phyloP scores from a whole-genome alignment of 2,329 filamentous ascomycete species.

The Ophiocordyceps camponoti-rufipedis region DNA sequence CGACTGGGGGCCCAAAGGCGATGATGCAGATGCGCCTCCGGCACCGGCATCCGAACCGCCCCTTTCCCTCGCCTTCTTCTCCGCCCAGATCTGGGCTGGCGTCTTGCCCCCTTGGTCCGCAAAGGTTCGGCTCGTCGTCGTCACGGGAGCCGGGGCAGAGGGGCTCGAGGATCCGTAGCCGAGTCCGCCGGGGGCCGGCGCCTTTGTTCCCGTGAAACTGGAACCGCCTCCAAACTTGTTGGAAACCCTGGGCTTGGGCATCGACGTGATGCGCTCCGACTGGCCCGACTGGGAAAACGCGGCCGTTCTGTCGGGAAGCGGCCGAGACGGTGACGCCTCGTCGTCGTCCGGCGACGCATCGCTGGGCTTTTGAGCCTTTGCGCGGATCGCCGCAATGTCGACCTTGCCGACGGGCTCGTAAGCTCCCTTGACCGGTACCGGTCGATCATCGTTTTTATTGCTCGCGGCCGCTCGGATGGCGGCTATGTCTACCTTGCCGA shows the following conservation, averaged over 20 bases:
- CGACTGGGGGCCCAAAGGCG: slow-evolving; percentile 45
- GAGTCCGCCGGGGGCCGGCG: slow-evolving; percentile 55
- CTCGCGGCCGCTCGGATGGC: slow-evolving; percentile 64
- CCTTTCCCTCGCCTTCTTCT: slow-evolving; percentile 78
- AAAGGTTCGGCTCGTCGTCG: slow-evolving; percentile 77
- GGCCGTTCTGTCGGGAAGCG: slow-evolving; percentile 57
- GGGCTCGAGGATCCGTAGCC: slow-evolving; percentile 43
- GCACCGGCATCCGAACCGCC: slow-evolving; percentile 22
- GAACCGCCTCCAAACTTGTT: slow-evolving; percentile 66
- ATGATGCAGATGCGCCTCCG: slow-evolving; percentile 25
- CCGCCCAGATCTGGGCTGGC: slow-evolving; percentile 89
- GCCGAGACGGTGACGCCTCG: slow-evolving; percentile 27
- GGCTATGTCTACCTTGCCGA: slow-evolving; percentile 95
- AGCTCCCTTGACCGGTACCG: slow-evolving; percentile 71
- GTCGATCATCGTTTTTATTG: slow-evolving; percentile 57
- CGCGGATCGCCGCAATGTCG: slow-evolving; percentile 85
- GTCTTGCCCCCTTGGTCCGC: slow-evolving; percentile 92
- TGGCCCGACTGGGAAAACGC: slow-evolving; percentile 44
- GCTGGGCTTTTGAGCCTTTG: slow-evolving; percentile 53
- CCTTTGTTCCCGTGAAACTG: slow-evolving; percentile 73
- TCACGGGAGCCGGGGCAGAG: slow-evolving; percentile 41
- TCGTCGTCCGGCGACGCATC: slow-evolving; percentile 15
- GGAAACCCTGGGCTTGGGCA: slow-evolving; percentile 89
- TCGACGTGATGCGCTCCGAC: slow-evolving; percentile 63
- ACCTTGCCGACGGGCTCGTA: slow-evolving; percentile 95